These are phyloP conservation scores for Hemileccinum rubropunctum DNA, from an alignment of 768 basidiomycete species.

Conservation along the genomic window DNA sequence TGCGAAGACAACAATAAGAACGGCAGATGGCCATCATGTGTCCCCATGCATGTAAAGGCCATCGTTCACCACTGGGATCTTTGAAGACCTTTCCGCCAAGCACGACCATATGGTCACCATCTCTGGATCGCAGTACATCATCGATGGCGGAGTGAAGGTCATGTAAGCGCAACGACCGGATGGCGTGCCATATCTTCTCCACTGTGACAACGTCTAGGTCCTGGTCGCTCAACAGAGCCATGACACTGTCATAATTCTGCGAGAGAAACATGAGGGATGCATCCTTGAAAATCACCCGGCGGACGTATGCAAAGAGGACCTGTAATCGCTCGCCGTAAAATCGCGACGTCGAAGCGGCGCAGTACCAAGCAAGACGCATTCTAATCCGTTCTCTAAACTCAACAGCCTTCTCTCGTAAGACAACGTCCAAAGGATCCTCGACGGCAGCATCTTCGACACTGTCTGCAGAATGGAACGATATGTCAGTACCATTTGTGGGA, in stretches of 20 bases:
- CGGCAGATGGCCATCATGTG: slow-evolving; percentile 29
- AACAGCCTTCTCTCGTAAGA: slow-evolving; percentile 32
- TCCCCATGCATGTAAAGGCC: slow-evolving; percentile 37
- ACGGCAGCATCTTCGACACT: background rate
- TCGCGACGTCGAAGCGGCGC: slow-evolving; percentile 28
- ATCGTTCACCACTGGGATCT: slow-evolving; percentile 21
- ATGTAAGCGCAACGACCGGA: slow-evolving; percentile 27
- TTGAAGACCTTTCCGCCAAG: slow-evolving; percentile 36
- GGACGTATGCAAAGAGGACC: slow-evolving; percentile 36
- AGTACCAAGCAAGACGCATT: slow-evolving; percentile 34
- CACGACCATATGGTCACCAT: slow-evolving; percentile 29
- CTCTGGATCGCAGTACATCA: slow-evolving; percentile 31
- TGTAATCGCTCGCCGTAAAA: slow-evolving; percentile 34
- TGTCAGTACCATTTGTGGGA: background rate
- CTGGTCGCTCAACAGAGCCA: slow-evolving; percentile 28
- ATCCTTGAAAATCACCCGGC: slow-evolving; percentile 37
- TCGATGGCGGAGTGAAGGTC: slow-evolving; percentile 30
- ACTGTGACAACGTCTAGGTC: slow-evolving; percentile 30
- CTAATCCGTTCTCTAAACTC: slow-evolving; percentile 34
- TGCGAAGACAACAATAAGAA: slow-evolving; percentile 34
- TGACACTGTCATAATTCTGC: slow-evolving; percentile 31
- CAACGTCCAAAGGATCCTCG: slow-evolving; percentile 34
- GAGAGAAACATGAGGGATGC: slow-evolving; percentile 37
- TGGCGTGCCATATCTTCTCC: slow-evolving; percentile 34
- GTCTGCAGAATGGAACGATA: slow-evolving; percentile 11